Evolutionary conservation across 2,329 filamentous ascomycete species (phyloP).

Genomic region (Graphilbum sp.): DNA sequence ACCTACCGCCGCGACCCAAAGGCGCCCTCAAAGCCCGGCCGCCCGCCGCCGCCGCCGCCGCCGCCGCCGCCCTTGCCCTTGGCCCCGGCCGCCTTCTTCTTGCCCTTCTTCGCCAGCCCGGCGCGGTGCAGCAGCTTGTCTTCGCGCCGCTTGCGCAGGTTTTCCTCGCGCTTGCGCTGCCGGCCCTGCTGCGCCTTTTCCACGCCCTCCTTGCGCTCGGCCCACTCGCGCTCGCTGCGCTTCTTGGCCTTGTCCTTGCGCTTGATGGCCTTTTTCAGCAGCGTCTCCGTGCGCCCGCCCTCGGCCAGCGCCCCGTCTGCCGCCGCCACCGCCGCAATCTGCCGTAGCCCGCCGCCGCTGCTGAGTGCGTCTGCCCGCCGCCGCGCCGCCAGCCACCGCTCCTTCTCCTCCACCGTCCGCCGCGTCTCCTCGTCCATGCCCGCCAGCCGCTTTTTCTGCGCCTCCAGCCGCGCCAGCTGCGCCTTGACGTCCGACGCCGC

Average conservation of each 20-base stretch:
- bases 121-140: constrained; percentile 47
- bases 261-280: constrained; percentile 90
- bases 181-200: constrained; percentile 60
- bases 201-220: constrained; percentile 54
- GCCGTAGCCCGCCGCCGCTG: constrained; percentile 44
- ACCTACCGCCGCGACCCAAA: too few species aligned
- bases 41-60: constrained; percentile 30
- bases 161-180: constrained; percentile 70
- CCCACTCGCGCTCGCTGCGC: constrained; percentile 85
- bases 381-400: constrained; percentile 82
- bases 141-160: constrained; percentile 57
- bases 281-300: constrained; percentile 30
- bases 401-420: constrained; percentile 80
- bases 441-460: constrained; percentile 66
- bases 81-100: constrained; percentile 21
- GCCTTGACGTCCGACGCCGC: constrained; percentile 56
- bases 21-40: constrained; percentile 53
- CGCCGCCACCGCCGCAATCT: constrained; percentile 6
- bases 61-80: constrained; percentile 14
- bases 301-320: constrained; percentile 4
- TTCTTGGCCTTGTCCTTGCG: constrained; percentile 79
- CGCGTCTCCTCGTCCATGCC: constrained; percentile 65
- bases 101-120: constrained; percentile 31
- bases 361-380: constrained; percentile 76
- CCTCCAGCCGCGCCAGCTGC: constrained; percentile 70